phyloP scores from a whole-genome alignment of 305 asterid species.

The Solanum aculeatissimum region DNA sequence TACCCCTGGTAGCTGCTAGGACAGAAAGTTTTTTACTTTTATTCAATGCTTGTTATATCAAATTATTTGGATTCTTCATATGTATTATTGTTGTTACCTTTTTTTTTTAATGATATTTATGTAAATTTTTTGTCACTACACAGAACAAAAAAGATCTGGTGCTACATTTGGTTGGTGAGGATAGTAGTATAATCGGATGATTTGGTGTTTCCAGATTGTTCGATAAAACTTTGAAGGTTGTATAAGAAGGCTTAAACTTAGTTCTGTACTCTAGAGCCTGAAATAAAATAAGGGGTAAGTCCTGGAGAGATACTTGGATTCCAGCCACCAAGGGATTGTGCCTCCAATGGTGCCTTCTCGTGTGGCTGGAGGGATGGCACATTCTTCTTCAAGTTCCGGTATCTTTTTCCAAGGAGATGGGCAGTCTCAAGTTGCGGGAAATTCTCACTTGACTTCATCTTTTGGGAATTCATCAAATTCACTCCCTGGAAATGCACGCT shows the following conservation, averaged over 20 bases:
- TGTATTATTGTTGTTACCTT: not conserved
- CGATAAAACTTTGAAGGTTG: constrained; percentile 1
- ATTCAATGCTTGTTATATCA: not conserved
- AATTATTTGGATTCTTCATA: not conserved
- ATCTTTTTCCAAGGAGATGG: constrained; percentile 76
- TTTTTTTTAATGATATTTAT: not conserved
- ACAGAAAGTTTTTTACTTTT: not conserved
- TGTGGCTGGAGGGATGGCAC: constrained; percentile 67
- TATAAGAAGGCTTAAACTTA: not conserved
- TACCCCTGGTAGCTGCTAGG: not conserved
- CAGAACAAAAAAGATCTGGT: not conserved
- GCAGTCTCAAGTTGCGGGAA: constrained; percentile 50
- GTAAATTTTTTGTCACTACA: not conserved
- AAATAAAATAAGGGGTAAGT: constrained; percentile 9
- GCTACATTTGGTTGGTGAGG: not conserved
- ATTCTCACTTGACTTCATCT: constrained; percentile 58
- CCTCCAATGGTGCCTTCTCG: constrained; percentile 65
- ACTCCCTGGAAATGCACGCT: constrained; percentile 38
- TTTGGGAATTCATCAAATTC: constrained; percentile 54
- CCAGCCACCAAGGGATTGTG: constrained; percentile 34
- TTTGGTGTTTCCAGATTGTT: constrained; percentile 18
- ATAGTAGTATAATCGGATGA: not conserved
- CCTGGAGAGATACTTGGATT: constrained; percentile 36
- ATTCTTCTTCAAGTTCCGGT: constrained; percentile 77
- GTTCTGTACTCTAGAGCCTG: not conserved